phyloP scores from a whole-genome alignment of 805 yeast species.

The Starmerella scarabaei region DNA sequence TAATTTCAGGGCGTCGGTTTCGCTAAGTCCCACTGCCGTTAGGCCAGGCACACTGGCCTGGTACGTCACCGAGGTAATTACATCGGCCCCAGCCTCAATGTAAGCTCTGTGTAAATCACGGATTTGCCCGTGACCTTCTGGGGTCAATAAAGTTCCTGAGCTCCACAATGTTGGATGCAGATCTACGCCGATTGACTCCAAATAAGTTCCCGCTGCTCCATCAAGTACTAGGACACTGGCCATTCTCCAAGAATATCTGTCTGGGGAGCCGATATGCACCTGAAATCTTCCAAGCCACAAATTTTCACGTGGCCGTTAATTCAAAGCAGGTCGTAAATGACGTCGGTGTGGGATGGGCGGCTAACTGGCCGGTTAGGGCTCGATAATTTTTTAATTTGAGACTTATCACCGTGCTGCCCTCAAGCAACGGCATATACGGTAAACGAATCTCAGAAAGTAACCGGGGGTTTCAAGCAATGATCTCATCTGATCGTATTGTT shows the following conservation, averaged over 20 bases:
- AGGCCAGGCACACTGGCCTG: slow-evolving; percentile 41
- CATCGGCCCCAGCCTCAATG: slow-evolving; percentile 41
- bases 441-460: slow-evolving; percentile 18
- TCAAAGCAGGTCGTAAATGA: too few species aligned
- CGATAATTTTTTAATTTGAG: slow-evolving; percentile 6
- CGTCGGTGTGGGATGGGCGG: too few species aligned
- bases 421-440: slow-evolving; percentile 11
- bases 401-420: slow-evolving; percentile 15
- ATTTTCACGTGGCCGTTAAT: too few species aligned
- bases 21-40: slow-evolving; percentile 8
- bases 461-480: slow-evolving; percentile 9
- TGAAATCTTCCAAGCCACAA: too few species aligned
- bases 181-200: slow-evolving; percentile 38
- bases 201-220: slow-evolving; percentile 56
- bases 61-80: slow-evolving; percentile 46
- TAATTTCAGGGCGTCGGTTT: slow-evolving; percentile 3
- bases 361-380: too few species aligned
- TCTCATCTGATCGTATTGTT: not conserved
- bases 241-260: not conserved
- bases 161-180: slow-evolving; percentile 49
- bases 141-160: slow-evolving; percentile 34
- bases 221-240: slow-evolving; percentile 29
- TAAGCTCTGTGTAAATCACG: slow-evolving; percentile 40
- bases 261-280: too few species aligned
- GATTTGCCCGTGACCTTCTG: slow-evolving; percentile 34